These are phyloP conservation scores for Aspergillus calidoustus DNA, from an alignment of 2,329 filamentous ascomycete genomes.

Conservation along the genomic window DNA sequence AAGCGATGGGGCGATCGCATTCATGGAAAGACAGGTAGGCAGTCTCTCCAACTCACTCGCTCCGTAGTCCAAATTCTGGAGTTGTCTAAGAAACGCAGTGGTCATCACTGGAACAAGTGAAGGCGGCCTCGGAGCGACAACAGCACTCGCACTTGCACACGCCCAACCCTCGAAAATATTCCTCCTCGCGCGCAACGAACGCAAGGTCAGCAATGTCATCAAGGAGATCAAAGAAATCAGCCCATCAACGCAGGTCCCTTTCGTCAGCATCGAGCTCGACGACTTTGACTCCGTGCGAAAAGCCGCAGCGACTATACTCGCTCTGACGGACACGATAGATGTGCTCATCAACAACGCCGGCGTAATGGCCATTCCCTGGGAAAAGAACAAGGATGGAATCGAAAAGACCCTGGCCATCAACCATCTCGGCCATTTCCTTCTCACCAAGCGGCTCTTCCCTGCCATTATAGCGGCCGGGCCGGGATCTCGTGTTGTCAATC, in stretches of 20 bases:
- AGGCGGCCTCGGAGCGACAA: too few relatives aligned
- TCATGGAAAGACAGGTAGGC: too few relatives aligned
- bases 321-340: constrained; percentile 24
- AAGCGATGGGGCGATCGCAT: too few relatives aligned
- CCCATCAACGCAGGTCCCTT: background rate
- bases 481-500: constrained; percentile 21
- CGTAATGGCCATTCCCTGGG: constrained; percentile 33
- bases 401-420: constrained; percentile 42
- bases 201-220: background rate
- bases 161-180: background rate
- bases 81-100: background rate
- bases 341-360: constrained; percentile 42
- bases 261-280: background rate
- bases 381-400: constrained; percentile 35
- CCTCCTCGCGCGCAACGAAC: background rate
- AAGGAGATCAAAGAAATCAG: constrained; percentile 10
- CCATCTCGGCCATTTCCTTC: constrained; percentile 40
- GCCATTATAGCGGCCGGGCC: constrained; percentile 27
- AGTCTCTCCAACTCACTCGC: too few relatives aligned
- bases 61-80: too few relatives aligned
- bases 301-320: background rate
- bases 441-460: constrained; percentile 36
- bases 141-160: background rate
- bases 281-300: background rate
- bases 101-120: background rate